A percentile compares a stretch with the other conserved stretches of the same genome.
phyloP scores from a whole-genome alignment of 2,329 filamentous ascomycete species.

The Didymella lethalis region DNA sequence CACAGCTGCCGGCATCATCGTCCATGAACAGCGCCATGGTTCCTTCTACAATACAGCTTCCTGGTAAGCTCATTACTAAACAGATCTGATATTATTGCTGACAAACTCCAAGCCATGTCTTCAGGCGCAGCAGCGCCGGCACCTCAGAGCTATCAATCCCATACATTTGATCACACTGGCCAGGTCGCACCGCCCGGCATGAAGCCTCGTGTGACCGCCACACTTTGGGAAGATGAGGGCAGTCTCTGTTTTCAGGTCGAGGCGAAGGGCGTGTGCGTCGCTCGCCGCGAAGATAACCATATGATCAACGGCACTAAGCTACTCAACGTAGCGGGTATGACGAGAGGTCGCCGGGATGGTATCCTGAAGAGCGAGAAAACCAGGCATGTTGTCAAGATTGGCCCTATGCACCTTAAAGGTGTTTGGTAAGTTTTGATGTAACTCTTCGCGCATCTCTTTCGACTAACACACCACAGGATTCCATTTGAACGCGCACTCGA shows the following conservation, averaged over 20 bases:
- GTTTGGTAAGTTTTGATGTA: conserved; percentile 37
- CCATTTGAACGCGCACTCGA: conserved; percentile 97
- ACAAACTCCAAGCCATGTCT: conserved; percentile 42
- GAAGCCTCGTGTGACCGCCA: conserved; percentile 96
- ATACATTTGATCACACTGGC: conserved; percentile 83
- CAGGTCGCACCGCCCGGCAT: conserved; percentile 91
- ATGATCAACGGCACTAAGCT: conserved; percentile 99
- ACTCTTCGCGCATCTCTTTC: background rate
- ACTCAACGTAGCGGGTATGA: conserved; percentile 97
- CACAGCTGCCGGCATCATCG: conserved; percentile 73
- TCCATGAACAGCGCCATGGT: conserved; percentile 72
- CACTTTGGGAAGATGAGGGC: conserved; percentile 97
- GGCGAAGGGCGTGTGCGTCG: conserved; percentile 93
- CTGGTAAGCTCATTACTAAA: conserved; percentile 51
- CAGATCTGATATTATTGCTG: conserved; percentile 7
- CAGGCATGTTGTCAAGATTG: conserved; percentile 97
- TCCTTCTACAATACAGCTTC: conserved; percentile 74
- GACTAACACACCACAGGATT: conserved; percentile 69
- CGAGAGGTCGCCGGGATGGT: conserved; percentile 89
- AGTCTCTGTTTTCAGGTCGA: conserved; percentile 98
- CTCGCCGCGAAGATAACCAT: conserved; percentile 95
- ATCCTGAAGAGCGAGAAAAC: conserved; percentile 98
- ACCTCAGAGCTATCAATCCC: conserved; percentile 50
- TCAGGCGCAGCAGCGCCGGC: conserved; percentile 43
- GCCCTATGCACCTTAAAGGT: conserved; percentile 98